Percentiles rank a stretch among this genome's conserved stretches.
phyloP scores from a whole-genome alignment of 1,284 basidiomycete genomes.

The Leccinum variabile region DNA sequence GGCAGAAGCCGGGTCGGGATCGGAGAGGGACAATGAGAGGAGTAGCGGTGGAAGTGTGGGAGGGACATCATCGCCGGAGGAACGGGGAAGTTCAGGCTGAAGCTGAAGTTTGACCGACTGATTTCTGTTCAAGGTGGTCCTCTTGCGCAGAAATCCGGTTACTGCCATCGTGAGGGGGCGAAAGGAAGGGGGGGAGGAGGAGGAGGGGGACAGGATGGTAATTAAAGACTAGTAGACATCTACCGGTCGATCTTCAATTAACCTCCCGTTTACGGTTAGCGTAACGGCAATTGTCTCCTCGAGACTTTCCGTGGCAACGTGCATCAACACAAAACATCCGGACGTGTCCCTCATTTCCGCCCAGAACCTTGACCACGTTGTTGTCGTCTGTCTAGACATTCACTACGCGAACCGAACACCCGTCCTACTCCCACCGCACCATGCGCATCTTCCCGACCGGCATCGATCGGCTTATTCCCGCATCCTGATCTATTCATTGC shows the following conservation, averaged over 20 bases:
- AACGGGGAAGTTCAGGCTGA: slow-evolving; percentile 23
- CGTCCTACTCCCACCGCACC: slow-evolving; percentile 16
- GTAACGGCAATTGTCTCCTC: slow-evolving; percentile 10
- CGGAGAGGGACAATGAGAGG: slow-evolving; percentile 27
- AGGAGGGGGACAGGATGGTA: neutral
- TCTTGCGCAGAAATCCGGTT: slow-evolving; percentile 56
- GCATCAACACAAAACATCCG: neutral
- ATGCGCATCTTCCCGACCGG: slow-evolving; percentile 9
- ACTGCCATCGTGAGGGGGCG: slow-evolving; percentile 29
- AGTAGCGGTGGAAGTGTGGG: slow-evolving; percentile 41
- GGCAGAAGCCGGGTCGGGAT: slow-evolving; percentile 15
- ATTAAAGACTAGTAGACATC: slow-evolving; percentile 8
- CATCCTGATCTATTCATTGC: slow-evolving; percentile 5
- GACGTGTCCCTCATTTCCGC: slow-evolving; percentile 18
- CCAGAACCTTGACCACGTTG: slow-evolving; percentile 12
- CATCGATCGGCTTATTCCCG: slow-evolving; percentile 14
- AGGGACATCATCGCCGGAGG: slow-evolving; percentile 12
- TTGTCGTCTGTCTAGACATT: slow-evolving; percentile 18
- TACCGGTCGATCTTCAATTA: slow-evolving; percentile 23
- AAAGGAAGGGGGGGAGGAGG: neutral
- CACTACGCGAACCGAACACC: slow-evolving; percentile 14
- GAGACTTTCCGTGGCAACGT: slow-evolving; percentile 17
- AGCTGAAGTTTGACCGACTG: slow-evolving; percentile 11
- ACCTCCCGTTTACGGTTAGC: slow-evolving; percentile 12
- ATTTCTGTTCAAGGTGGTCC: slow-evolving; percentile 23